Evolutionary conservation across 1,284 basidiomycete genomes (phyloP), one percentile per base, ranked within the genome.

Genomic region (Taiwanofungus camphoratus): DNA sequence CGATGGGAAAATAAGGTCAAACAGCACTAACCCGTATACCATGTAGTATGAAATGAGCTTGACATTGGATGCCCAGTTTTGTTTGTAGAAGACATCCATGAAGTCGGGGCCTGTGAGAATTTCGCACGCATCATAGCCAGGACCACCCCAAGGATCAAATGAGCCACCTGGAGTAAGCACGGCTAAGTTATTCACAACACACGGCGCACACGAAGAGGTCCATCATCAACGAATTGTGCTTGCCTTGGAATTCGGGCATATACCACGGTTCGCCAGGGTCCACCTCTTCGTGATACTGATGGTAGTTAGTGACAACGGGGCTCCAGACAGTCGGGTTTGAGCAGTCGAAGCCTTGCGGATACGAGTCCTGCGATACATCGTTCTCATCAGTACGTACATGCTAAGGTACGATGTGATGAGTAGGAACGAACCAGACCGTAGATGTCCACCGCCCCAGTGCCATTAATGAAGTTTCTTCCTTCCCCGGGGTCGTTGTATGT

Each of bases 41-140:
- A 88, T 88, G 61, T 89, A 89, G 53, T 83, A 86, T 51, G 76
- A 87, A 39, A 87, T 77, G 43, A 88, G 51, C 56, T 88, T 87
- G 3, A 76, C 82, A 59, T 88, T 89, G 31, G 76, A 73, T 3
- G 86, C 83, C 82, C 82, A 87, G 35, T 87, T 69, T 38, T 84
- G 70, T 41, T 79, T 70, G 55, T 88, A 78, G 61, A 87, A 88
- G 1, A 88, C 86, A 34, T 77, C 82, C 59, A 80, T 70, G 64
- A 88, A 89, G 50, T 79, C 71, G 0, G 79, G 67, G 2, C 83
- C 82, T 15, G 83, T 87, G 39, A 88, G 65, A 2, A 70, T 63
- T 18, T 68, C 65, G 52, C 76, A 79, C 5, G 66, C 57, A 18
- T 71, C 64, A 48, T 76, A 77, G 15, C 74, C 80, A 39, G 82